Conservation (phyloP, 345 rosid species). For the Sisymbrium altissimum region DNA sequence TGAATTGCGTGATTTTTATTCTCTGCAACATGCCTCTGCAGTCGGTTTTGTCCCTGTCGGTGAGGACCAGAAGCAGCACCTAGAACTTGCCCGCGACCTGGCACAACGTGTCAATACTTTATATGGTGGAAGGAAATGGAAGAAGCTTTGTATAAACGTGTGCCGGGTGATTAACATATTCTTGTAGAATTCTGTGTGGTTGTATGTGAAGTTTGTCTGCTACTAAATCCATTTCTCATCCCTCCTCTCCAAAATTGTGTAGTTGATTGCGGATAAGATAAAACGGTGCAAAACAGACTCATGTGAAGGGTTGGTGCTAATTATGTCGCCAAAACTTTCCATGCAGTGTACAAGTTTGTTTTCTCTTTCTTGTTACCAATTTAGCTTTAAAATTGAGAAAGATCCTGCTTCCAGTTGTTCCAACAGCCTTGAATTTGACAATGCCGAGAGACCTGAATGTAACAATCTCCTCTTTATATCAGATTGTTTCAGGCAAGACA, state of each 20-base stretch:
- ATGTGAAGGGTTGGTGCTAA: constrained; percentile 49
- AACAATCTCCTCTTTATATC: constrained; percentile 90
- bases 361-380: not conserved
- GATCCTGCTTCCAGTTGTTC: not conserved
- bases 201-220: not conserved
- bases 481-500: constrained; percentile 76
- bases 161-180: not conserved
- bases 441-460: constrained; percentile 94
- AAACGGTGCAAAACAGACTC: constrained; percentile 95
- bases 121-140: constrained; percentile 97
- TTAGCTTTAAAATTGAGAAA: not conserved
- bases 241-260: constrained; percentile 19
- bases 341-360: too few relatives aligned
- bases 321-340: too few relatives aligned
- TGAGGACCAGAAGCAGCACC: constrained; percentile 95
- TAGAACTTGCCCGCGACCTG: constrained; percentile 83
- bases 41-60: constrained; percentile 98
- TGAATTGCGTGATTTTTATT: constrained; percentile 50
- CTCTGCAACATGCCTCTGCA: constrained; percentile 50
- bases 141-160: constrained; percentile 42
- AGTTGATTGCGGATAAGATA: constrained; percentile 83
- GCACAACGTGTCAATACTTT: constrained; percentile 76
- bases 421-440: constrained; percentile 79
- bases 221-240: constrained; percentile 2
- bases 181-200: not conserved